A percentile compares a stretch with the other conserved stretches of the same genome.
phyloP scores from a whole-genome alignment of 331 rosid species.

The Rhamnella rubrinervis region DNA sequence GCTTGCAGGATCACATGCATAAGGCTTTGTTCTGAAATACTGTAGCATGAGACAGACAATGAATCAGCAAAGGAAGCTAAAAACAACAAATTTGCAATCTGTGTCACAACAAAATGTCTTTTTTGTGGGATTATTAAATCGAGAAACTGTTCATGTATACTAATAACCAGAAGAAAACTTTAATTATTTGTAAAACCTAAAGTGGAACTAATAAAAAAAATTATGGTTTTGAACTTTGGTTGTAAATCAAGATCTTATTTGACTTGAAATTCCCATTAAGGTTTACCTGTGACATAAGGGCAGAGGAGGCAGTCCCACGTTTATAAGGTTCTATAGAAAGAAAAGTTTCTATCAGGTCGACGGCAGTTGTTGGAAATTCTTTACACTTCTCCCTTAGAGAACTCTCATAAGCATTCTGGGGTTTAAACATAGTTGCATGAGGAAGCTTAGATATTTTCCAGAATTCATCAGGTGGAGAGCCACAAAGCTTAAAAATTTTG shows the following conservation, averaged over 20 bases:
- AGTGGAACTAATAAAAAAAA: not conserved
- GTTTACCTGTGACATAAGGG: conserved; percentile 76
- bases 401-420: conserved; percentile 69
- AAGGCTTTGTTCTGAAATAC: conserved; percentile 82
- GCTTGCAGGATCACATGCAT: conserved; percentile 77
- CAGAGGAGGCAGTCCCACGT: conserved; percentile 92
- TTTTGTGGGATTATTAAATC: not conserved
- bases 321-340: conserved; percentile 64
- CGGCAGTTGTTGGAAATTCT: conserved; percentile 56
- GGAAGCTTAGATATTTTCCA: conserved; percentile 89
- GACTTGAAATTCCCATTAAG: not conserved
- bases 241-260: not conserved
- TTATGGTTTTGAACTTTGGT: not conserved
- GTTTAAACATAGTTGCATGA: conserved; percentile 87
- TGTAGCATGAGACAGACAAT: conserved; percentile 18
- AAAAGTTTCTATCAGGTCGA: conserved; percentile 61
- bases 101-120: not conserved
- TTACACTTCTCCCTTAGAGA: conserved; percentile 62
- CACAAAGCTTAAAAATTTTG: conserved; percentile 91
- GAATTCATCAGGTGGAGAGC: conserved; percentile 90
- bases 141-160: not conserved
- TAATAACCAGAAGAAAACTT: not conserved
- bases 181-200: not conserved
- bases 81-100: not conserved
- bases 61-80: conserved; percentile 9